Percentiles rank a stretch among this genome's conserved stretches.
Evolutionary conservation across 2,329 filamentous ascomycete genomes (phyloP).

Genomic region (Didymosphaeria variabile): DNA sequence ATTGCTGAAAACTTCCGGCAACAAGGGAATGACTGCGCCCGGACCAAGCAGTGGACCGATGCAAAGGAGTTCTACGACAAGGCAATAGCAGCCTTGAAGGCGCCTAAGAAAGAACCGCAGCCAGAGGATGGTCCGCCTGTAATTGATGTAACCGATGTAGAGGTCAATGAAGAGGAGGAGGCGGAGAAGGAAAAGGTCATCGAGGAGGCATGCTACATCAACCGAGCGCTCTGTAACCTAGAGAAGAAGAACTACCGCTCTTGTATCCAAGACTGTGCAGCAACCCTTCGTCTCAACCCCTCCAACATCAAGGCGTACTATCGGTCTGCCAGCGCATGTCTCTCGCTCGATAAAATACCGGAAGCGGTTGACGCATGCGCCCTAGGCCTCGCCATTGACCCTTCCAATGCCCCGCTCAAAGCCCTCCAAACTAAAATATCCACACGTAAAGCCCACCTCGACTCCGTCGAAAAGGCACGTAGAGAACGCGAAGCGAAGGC

Average conservation of each 20-base stretch:
- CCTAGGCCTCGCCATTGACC: slow-evolving; percentile 77
- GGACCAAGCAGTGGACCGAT: slow-evolving; percentile 76
- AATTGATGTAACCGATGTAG: slow-evolving; percentile 42
- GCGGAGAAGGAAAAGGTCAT: slow-evolving; percentile 68
- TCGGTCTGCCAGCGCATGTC: slow-evolving; percentile 79
- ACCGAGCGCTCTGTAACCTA: slow-evolving; percentile 89
- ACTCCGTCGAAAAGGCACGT: slow-evolving; percentile 65
- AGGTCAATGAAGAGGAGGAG: slow-evolving; percentile 68
- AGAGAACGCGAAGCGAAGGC: slow-evolving; percentile 64
- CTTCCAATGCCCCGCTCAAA: slow-evolving; percentile 72
- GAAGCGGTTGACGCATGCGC: slow-evolving; percentile 84
- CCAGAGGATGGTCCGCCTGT: slow-evolving; percentile 53
- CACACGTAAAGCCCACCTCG: slow-evolving; percentile 64
- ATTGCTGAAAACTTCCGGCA: slow-evolving; percentile 86
- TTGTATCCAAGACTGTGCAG: slow-evolving; percentile 84
- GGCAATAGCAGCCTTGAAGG: slow-evolving; percentile 76
- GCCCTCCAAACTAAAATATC: slow-evolving; percentile 70
- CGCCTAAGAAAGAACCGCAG: slow-evolving; percentile 60
- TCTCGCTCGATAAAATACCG: slow-evolving; percentile 77
- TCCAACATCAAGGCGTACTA: slow-evolving; percentile 91
- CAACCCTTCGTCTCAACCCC: slow-evolving; percentile 79
- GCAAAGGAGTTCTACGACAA: slow-evolving; percentile 93
- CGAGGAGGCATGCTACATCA: slow-evolving; percentile 81
- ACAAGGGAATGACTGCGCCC: slow-evolving; percentile 90
- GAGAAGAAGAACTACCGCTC: slow-evolving; percentile 88